Evolutionary conservation across 805 yeast genomes (phyloP).

Genomic region (Zygotorulaspora danielsina): DNA sequence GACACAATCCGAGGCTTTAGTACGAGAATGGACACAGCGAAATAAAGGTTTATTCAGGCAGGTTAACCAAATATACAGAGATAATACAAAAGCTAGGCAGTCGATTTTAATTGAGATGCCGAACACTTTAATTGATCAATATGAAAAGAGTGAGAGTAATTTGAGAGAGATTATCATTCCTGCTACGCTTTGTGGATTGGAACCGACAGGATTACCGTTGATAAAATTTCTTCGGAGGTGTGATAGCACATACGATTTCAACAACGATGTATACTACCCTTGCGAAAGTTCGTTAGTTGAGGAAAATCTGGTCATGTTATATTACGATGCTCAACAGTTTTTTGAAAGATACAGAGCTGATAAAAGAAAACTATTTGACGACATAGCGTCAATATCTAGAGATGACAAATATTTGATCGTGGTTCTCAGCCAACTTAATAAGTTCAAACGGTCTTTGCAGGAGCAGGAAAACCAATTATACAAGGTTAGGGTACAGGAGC

Average conservation of each 20-base stretch:
- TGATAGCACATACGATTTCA: slow-evolving; percentile 45
- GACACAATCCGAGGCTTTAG: slow-evolving; percentile 20
- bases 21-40: slow-evolving; percentile 7
- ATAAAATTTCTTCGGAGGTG: slow-evolving; percentile 51
- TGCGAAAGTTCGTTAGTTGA: slow-evolving; percentile 38
- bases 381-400: slow-evolving; percentile 23
- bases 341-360: slow-evolving; percentile 34
- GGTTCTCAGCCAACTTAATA: slow-evolving; percentile 48
- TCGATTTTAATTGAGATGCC: slow-evolving; percentile 50
- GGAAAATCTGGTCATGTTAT: slow-evolving; percentile 45
- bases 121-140: slow-evolving; percentile 21
- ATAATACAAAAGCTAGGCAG: slow-evolving; percentile 47
- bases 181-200: slow-evolving; percentile 26
- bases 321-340: slow-evolving; percentile 46
- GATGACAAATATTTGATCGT: slow-evolving; percentile 38
- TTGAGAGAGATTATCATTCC: slow-evolving; percentile 18
- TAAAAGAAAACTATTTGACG: slow-evolving; percentile 25
- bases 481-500: slow-evolving; percentile 36
- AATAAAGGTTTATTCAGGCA: slow-evolving; percentile 25
- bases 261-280: slow-evolving; percentile 54
- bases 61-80: slow-evolving; percentile 39
- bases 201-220: slow-evolving; percentile 37
- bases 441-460: slow-evolving; percentile 42
- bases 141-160: slow-evolving; percentile 31
- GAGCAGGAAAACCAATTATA: slow-evolving; percentile 45